Conservation (phyloP, 2,329 filamentous ascomycete species). For the Ophiostoma perfectum region DNA sequence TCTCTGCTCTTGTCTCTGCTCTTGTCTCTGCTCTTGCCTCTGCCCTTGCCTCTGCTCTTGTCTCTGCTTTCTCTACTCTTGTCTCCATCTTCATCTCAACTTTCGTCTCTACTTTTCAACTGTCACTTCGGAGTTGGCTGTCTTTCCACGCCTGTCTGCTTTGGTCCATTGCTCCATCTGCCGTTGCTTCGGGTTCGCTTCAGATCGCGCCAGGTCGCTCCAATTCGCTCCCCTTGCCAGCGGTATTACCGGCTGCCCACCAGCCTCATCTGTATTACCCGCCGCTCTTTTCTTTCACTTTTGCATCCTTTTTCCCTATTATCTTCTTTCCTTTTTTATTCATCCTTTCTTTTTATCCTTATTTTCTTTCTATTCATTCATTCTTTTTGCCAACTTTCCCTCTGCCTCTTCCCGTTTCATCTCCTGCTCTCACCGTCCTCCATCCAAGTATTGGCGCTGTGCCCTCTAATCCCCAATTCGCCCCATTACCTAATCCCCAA, state of each 20-base stretch:
- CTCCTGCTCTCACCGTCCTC: neutral
- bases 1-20: neutral
- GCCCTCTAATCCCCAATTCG: too few species aligned
- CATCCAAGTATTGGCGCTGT: neutral
- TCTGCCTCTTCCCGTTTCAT: neutral
- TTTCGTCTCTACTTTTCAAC: neutral
- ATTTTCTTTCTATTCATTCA: neutral
- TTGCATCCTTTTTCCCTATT: neutral
- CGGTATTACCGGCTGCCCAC: neutral
- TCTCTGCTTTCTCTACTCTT: neutral
- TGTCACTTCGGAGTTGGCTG: neutral
- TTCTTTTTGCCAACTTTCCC: neutral
- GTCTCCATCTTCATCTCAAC: neutral
- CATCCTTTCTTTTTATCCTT: neutral
- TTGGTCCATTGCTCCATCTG: neutral
- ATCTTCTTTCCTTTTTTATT: neutral
- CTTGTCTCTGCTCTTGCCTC: too few species aligned
- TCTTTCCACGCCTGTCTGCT: too few species aligned
- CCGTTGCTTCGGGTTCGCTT: neutral
- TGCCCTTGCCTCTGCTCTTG: neutral
- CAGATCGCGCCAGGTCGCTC: neutral
- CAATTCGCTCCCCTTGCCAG: neutral
- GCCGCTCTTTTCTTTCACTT: conserved; percentile 1
- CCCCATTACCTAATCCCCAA: too few species aligned
- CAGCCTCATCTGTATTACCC: conserved; percentile 9